These are phyloP conservation scores for Candida gorgasii DNA, from an alignment of 805 yeast species.

Conservation along the genomic window DNA sequence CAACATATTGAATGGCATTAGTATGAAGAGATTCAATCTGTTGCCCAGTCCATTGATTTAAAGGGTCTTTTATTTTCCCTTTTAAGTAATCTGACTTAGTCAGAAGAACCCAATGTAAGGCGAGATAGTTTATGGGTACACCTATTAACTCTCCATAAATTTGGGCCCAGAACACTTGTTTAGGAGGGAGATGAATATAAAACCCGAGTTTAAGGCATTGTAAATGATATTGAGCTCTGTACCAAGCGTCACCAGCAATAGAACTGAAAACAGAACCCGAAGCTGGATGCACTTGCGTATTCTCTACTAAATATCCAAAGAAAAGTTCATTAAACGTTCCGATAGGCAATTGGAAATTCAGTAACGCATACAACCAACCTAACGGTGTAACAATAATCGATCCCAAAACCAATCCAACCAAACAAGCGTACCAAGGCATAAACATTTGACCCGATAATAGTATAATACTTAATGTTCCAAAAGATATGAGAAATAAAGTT, in stretches of 20 bases:
- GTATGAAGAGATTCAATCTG: conserved; percentile 41
- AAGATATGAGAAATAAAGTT: conserved; percentile 35
- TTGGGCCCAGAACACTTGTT: conserved; percentile 50
- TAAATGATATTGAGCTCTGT: conserved; percentile 44
- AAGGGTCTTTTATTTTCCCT: conserved; percentile 40
- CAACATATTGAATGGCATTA: conserved; percentile 53
- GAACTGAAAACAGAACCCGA: conserved; percentile 52
- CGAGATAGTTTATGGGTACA: conserved; percentile 51
- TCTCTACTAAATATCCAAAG: conserved; percentile 48
- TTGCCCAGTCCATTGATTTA: conserved; percentile 57
- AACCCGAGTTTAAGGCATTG: conserved; percentile 45
- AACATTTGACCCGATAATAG: conserved; percentile 34
- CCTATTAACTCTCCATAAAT: conserved; percentile 54
- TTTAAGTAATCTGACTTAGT: conserved; percentile 39
- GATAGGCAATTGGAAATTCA: conserved; percentile 53
- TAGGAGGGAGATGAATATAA: conserved; percentile 55
- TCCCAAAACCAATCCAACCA: conserved; percentile 47
- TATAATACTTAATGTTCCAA: conserved; percentile 32
- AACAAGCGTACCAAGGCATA: conserved; percentile 45
- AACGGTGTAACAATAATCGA: conserved; percentile 49
- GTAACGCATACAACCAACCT: conserved; percentile 50
- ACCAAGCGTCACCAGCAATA: conserved; percentile 57
- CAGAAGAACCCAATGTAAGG: conserved; percentile 47
- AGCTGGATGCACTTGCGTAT: conserved; percentile 40
- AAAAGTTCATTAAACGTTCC: conserved; percentile 53